These are phyloP conservation scores for Sphaerosporella brunnea DNA, from an alignment of 495 filamentous ascomycete genomes.

Conservation along the genomic window DNA sequence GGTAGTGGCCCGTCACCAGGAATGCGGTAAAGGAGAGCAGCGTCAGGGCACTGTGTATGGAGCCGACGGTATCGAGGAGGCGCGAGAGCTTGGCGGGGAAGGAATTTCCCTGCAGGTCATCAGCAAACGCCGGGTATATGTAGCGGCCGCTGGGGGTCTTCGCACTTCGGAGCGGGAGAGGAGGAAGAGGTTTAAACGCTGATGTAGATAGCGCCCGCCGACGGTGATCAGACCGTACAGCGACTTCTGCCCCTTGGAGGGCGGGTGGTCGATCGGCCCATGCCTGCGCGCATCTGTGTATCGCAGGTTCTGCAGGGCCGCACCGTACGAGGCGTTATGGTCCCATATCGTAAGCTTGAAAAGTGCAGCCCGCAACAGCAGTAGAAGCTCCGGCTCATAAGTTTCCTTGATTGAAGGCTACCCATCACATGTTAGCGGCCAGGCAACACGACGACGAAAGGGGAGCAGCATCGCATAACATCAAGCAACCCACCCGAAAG, in stretches of 20 bases:
- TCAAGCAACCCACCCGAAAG: constrained; percentile 40
- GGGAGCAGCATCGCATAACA: constrained; percentile 1
- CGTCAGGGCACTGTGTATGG: constrained; percentile 57
- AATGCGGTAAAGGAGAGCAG: constrained; percentile 80
- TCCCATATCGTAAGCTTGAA: constrained; percentile 97
- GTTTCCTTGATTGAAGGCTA: constrained; percentile 33
- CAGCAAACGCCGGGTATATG: not conserved
- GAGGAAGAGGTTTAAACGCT: constrained; percentile 22
- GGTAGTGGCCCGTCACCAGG: constrained; percentile 72
- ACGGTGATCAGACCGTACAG: constrained; percentile 73
- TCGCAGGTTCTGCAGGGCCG: constrained; percentile 72
- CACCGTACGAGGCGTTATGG: constrained; percentile 85
- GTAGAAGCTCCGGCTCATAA: constrained; percentile 54
- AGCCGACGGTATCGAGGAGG: constrained; percentile 49
- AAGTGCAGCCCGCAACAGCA: constrained; percentile 56
- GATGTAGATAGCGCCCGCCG: constrained; percentile 51
- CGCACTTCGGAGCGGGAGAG: constrained; percentile 21
- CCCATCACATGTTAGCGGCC: constrained; percentile 3
- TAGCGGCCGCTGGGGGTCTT: not conserved
- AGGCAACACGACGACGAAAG: too few species aligned
- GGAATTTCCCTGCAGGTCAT: constrained; percentile 17
- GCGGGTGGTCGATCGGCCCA: constrained; percentile 41
- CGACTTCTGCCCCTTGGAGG: constrained; percentile 61
- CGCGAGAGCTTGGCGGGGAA: constrained; percentile 31
- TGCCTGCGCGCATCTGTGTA: constrained; percentile 68